Percentiles rank a stretch among this genome's conserved stretches.
These are phyloP conservation scores for Fusarium newnesense DNA, from an alignment of 2,329 filamentous ascomycete genomes.

Conservation along the genomic window DNA sequence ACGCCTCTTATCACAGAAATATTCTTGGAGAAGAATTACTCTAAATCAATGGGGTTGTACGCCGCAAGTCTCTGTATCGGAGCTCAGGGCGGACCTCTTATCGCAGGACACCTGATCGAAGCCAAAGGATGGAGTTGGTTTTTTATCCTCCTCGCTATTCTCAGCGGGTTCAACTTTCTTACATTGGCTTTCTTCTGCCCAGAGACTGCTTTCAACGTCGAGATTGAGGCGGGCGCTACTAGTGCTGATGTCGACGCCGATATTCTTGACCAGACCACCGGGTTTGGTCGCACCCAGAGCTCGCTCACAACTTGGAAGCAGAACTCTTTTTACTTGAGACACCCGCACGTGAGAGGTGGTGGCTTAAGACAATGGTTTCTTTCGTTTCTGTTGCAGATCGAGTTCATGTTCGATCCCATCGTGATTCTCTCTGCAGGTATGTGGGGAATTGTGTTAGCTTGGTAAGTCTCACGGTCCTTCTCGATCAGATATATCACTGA, in stretches of 20 bases:
- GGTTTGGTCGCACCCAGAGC: neutral
- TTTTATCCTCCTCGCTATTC: neutral
- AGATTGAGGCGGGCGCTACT: neutral
- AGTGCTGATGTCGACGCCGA: neutral
- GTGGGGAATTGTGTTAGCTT: slow-evolving; percentile 1
- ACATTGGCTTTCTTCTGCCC: neutral
- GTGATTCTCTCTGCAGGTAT: neutral
- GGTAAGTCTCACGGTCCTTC: neutral
- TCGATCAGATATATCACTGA: neutral
- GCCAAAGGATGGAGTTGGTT: neutral
- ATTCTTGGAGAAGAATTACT: neutral
- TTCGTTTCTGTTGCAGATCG: neutral
- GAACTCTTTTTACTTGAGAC: neutral
- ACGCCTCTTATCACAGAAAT: neutral
- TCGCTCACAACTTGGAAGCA: neutral
- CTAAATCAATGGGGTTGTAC: neutral
- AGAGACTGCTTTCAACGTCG: neutral
- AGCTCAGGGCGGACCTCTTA: neutral
- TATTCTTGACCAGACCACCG: neutral
- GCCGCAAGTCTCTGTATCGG: neutral
- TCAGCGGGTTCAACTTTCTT: neutral
- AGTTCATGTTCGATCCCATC: neutral
- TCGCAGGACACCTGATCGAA: neutral
- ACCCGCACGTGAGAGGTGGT: neutral
- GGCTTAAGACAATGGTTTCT: neutral